Percentiles rank a stretch among this genome's conserved stretches.
Evolutionary conservation across 2,329 filamentous ascomycete genomes (phyloP).

Genomic region (Botryotinia calthae): DNA sequence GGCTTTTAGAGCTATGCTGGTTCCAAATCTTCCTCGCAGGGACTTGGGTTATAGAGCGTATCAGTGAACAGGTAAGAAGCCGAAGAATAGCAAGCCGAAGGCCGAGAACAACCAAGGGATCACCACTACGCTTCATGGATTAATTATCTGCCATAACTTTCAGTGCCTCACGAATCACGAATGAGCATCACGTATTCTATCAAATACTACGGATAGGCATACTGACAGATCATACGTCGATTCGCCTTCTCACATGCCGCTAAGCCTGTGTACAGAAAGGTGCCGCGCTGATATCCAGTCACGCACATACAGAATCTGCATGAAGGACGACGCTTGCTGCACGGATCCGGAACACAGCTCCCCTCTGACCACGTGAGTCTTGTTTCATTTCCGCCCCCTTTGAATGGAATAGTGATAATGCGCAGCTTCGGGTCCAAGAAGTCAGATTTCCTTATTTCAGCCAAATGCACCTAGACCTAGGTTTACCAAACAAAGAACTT

Average conservation of each 20-base stretch:
- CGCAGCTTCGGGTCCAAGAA: neutral
- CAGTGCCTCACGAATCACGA: neutral
- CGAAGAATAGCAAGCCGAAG: neutral
- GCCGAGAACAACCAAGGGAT: conserved; percentile 4
- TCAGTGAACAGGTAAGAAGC: neutral
- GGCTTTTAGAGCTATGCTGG: neutral
- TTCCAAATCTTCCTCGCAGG: conserved; percentile 3
- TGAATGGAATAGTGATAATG: neutral
- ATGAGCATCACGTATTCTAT: conserved; percentile 5
- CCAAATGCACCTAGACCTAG: neutral
- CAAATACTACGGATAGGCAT: neutral
- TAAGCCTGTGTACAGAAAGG: conserved; percentile 1
- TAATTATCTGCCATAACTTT: neutral
- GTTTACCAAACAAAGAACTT: conserved; percentile 5
- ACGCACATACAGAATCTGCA: conserved; percentile 19
- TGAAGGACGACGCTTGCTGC: conserved; percentile 2
- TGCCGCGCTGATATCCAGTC: conserved; percentile 16
- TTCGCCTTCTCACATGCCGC: conserved; percentile 15
- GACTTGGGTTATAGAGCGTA: neutral
- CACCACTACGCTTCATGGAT: neutral
- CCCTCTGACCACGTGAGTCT: conserved; percentile 17
- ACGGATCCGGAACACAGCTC: conserved; percentile 16
- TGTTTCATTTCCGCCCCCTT: neutral
- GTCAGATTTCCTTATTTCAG: neutral
- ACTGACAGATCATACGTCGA: neutral